Base-by-base conservation (phyloP, 1,284 basidiomycete genomes). In the Ceratobasidium sp. region DNA sequence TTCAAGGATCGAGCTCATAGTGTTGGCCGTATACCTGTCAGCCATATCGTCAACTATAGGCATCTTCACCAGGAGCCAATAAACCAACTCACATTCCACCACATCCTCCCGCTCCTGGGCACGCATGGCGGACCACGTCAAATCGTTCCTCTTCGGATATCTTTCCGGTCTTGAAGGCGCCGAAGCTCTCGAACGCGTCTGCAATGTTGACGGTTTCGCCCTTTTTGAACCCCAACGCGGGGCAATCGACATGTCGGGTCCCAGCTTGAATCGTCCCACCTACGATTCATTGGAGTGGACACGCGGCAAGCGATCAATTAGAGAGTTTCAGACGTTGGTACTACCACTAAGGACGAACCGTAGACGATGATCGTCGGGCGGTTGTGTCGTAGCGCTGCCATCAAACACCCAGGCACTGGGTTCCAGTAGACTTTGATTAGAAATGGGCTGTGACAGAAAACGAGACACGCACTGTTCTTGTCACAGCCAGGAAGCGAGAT, bases 1-100 rank as follows among this genome's bases (percentile, higher is more conserved):
- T 83, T 98, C 96, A 48, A 97, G 88, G 22, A 91, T 91, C 45
- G 92, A 92, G 78, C 93, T 94, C 94, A 96, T 96, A 1, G 95
- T 96, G 77, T 95, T 95, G 27, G 93, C 93, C 4, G 88, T 89
- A 53, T 73, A 73, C 59, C 57, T 54, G 22, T 53, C 59, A 22
- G 4, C 3, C 24, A 31, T n/a, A 11, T 5, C 1, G 31, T 36
- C 24, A 66, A 5, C 17, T 17, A 41, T 15, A 22, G 22, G n/a
- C 36, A 9, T n/a, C 19, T 11, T 48, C 5, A 66, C 33, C 33
- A 36, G 19, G 24, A 54, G 62, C 24, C n/a, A 8, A 50, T 1
- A 87, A 67, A 79, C 88, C 87, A 92, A 94, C 81, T 91, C 29
- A 95, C 93, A 95, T 95, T 17, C 94, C 93, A 66, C 94, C 93